Base-by-base conservation (phyloP, 441 rosid genomes). In the Euphorbia corollata region DNA sequence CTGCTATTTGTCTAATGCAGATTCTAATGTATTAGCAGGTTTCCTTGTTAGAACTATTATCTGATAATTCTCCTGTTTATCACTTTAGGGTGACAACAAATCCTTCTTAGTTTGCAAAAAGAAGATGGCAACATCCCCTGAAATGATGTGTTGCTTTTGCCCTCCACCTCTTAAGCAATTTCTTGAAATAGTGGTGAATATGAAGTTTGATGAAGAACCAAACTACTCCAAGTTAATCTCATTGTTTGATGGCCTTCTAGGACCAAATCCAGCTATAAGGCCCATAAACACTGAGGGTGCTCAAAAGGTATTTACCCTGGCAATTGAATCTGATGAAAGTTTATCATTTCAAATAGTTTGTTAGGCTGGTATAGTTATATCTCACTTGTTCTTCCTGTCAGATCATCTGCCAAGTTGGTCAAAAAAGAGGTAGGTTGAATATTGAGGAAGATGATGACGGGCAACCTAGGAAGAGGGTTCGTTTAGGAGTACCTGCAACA, bases 141-240 rank as follows among this genome's bases (percentile, higher is more conserved):
- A 94, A 78, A 84, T 83, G 91, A 76, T 94, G 60, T 94, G 99
- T 86, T 87, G 92, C 84, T 91, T 89, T 83, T 94, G 99, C 60
- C 97, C 99, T 39, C 80, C 86, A 27, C 85, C 99, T 73, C 79
- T 91, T 23, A 89, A 80, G 76, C 93, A 89, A 66, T 94, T 94
- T 88, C 87, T 94, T 66, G 97, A 94, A 86, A 64, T 82, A 24
- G 99, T 94, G 73, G 95, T 94, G 68, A 94, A 87, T 74, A 86
- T 94, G 97, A 94, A 94, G 74, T 94, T 94, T 70, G 99, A 94
- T 32, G 99, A 94, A 78, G 99, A 94, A 74, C 99, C 99, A 56
- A 88, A 89, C 83, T 94, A 94, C 67, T 81, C 91, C 24, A 94
- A 86, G 72, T 78, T 91, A 68, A 80, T 94, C 67, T 89, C 99